A percentile compares a stretch with the other conserved stretches of the same genome.
phyloP scores from a whole-genome alignment of 148 eudicot species.

The Nepenthes mirabilis region DNA sequence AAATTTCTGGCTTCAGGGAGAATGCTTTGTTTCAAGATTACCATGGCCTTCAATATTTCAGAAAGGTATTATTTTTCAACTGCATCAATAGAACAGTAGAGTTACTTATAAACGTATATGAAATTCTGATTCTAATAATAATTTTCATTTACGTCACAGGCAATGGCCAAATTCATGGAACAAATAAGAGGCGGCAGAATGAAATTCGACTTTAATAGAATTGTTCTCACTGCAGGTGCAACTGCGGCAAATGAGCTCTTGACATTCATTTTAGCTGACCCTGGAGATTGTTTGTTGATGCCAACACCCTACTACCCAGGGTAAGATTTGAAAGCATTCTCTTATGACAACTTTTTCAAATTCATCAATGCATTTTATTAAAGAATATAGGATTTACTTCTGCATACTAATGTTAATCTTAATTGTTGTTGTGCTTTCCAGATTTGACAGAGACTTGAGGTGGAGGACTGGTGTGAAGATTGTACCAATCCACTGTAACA shows the following conservation, averaged over 20 bases:
- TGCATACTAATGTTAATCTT: not conserved
- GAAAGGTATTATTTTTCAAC: constrained; percentile 33
- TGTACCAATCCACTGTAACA: constrained; percentile 62
- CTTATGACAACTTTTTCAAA: too few relatives aligned
- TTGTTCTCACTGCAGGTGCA: constrained; percentile 89
- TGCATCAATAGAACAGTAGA: not conserved
- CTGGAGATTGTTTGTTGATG: constrained; percentile 76
- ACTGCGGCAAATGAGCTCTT: constrained; percentile 89
- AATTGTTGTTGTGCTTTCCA: constrained; percentile 11
- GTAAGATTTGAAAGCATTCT: constrained; percentile 17
- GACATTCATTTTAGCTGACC: constrained; percentile 80
- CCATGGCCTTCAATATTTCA: constrained; percentile 72
- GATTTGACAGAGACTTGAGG: constrained; percentile 82
- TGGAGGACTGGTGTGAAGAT: constrained; percentile 94
- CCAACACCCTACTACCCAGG: constrained; percentile 99
- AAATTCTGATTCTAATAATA: too few relatives aligned
- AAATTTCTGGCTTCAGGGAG: constrained; percentile 52
- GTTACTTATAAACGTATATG: not conserved
- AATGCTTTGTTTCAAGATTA: constrained; percentile 98
- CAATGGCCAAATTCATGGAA: constrained; percentile 96
- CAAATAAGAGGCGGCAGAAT: constrained; percentile 80
- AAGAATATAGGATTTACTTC: too few relatives aligned
- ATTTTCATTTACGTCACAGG: constrained; percentile 16
- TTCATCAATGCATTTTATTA: too few relatives aligned
- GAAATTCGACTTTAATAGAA: constrained; percentile 58